Percentiles rank a stretch among this genome's conserved stretches.
Evolutionary conservation across 768 basidiomycete species (phyloP).

Genomic region (Obba rivulosa): DNA sequence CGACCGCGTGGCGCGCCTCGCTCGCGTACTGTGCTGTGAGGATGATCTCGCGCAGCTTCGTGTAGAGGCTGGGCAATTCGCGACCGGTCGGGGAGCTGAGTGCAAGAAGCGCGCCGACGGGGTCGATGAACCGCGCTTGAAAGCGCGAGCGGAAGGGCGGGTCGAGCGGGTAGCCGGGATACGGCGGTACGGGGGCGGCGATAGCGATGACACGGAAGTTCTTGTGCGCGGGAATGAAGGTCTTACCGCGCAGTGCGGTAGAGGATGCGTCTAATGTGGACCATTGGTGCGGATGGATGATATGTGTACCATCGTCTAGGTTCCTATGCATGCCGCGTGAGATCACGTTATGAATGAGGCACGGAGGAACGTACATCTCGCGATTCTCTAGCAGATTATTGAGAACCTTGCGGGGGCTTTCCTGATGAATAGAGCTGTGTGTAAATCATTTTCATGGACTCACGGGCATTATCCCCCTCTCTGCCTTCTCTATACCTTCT

Average conservation of each 20-base stretch:
- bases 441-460: slow-evolving; percentile 11
- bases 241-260: slow-evolving; percentile 28
- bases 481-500: slow-evolving; percentile 69
- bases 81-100: slow-evolving; percentile 18
- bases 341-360: not conserved
- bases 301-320: slow-evolving; percentile 65
- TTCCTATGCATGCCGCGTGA: slow-evolving; percentile 36
- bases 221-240: slow-evolving; percentile 61
- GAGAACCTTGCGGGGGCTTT: slow-evolving; percentile 28
- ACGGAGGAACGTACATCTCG: slow-evolving; percentile 44
- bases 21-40: slow-evolving; percentile 58
- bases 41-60: slow-evolving; percentile 50
- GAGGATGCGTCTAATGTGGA: slow-evolving; percentile 37
- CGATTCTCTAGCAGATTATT: slow-evolving; percentile 68
- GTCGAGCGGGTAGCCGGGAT: slow-evolving; percentile 59
- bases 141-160: slow-evolving; percentile 67
- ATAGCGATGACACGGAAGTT: slow-evolving; percentile 67
- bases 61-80: slow-evolving; percentile 24
- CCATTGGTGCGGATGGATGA: slow-evolving; percentile 58
- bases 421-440: not conserved
- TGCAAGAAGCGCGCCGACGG: slow-evolving; percentile 46
- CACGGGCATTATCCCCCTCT: slow-evolving; percentile 69
- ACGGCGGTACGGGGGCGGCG: slow-evolving; percentile 64
- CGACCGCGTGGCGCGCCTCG: slow-evolving; percentile 50
- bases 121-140: slow-evolving; percentile 63